Evolutionary conservation across 169 alveolate species (phyloP), one percentile per base, ranked within the genome.

Genomic region (Cryptosporidium parvum): DNA sequence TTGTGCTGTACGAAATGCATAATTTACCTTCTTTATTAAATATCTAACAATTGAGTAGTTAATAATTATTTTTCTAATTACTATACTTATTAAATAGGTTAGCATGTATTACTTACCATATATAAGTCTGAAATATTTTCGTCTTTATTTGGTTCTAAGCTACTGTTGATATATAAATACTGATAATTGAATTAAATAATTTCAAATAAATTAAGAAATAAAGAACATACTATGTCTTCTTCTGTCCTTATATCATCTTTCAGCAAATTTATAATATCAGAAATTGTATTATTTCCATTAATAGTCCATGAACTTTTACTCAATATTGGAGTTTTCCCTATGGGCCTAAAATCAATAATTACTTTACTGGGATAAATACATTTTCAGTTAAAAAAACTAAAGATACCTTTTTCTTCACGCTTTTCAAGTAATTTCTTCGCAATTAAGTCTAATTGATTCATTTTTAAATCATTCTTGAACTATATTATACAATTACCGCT

Each of bases 111-210:
- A n/a, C 86, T 58, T 73, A 73, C 86, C 86, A 35, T 23, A 52
- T 56, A 73, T 73, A 73, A 59, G 35, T 73, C 86, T 10, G 45
- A 73, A 53, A 73, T 73, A 56, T 29, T 48, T 73, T 73, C 86
- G n/a, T 73, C 71, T 18, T 56, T 14, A 59, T 73, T 73, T 23
- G 86, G 86, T 8, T 73, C 86, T 0, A 73, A 37, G 31, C 86
- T 53, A n/a, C 21, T 29, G 44, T 73, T 73, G 2, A 73, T 73
- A 58, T 73, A 73, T 37, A 73, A 37, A 56, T 73, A 58, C 86
- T 73, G 33, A 21, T 26, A n/a, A 18, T 33, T 12, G 2, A 61
- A 61, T 61, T 6, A 61, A 33, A 12, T 12, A 61, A 21, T 61
- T 12, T 26, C 42, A 67, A 14, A 8, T 0, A 26, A 8, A 6